Base-by-base conservation (phyloP, 352 stramenopile genomes). In the Lagenidium sp. region DNA sequence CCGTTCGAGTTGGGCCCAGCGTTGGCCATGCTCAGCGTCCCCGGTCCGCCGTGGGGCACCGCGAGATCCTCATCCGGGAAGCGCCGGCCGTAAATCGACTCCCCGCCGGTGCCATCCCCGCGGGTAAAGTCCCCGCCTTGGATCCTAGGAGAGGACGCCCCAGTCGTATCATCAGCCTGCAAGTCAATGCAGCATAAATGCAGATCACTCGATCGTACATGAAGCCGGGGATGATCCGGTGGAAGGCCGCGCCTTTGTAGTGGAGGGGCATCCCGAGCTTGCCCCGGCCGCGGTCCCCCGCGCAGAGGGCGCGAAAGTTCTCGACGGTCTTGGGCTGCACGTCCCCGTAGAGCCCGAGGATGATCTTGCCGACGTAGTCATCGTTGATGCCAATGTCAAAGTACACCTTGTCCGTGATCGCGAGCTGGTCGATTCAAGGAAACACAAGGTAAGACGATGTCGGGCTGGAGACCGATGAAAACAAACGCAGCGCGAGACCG, bases 301-400 rank as follows among this genome's bases (percentile, higher is more conserved):
- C 78, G 60, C 82, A 95, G 30, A 95, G 48, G 22, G 79, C 63
- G 10, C 72, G 57, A 54, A 91, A 91, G 60, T 91, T 91, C 13
- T 76, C 72, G 10, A 82, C 77, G 6, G 79, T 90, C 31, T 82
- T 85, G 10, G 82, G 79, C 55, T 87, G 74, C 36, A 74, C 58
- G 35, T 92, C 64, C 46, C 74, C 79, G 51, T 87, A 94, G 19
- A 90, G 51, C 0, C 77, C 78, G 31, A 92, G 65, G 7, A 93
- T 67, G 50, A 92, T 85, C 51, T 87, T 81, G 12, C 86, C 85
- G 15, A 85, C 79, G 41, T 84, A 73, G 40, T 95, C 63, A 42
- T 94, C 92, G 52, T 96, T 94, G 57, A 99, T 97, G 44, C 87
- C 79, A 30, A 99, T 84, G 60, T 98, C 95, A 54, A 99, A 97